Evolutionary conservation across 2,329 filamentous ascomycete species (phyloP).

Genomic region (Grosmannia clavigera): DNA sequence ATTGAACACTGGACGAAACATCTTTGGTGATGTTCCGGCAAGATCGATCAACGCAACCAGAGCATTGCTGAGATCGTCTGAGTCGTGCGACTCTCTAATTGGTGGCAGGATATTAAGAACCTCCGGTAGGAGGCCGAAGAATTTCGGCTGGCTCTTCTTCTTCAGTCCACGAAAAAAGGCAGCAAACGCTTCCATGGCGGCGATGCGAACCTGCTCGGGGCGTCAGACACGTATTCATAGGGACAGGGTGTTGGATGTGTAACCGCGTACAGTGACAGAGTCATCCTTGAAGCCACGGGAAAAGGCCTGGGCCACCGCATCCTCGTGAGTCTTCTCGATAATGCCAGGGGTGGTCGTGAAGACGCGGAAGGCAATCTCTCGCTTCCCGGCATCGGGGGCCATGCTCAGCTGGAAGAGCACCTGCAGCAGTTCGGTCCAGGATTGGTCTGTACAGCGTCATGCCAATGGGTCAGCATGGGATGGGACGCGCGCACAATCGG

Average conservation of each 20-base stretch:
- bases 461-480: neutral
- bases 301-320: conserved; percentile 79
- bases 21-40: conserved; percentile 86
- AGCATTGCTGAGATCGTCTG: conserved; percentile 80
- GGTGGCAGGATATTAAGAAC: conserved; percentile 90
- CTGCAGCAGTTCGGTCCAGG: conserved; percentile 81
- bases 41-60: conserved; percentile 87
- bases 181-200: conserved; percentile 93
- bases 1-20: conserved; percentile 93
- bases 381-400: conserved; percentile 67
- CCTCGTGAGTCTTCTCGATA: conserved; percentile 91
- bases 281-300: conserved; percentile 85
- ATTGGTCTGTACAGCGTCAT: conserved; percentile 44
- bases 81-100: conserved; percentile 82
- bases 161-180: conserved; percentile 85
- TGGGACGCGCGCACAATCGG: neutral
- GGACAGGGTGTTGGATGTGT: neutral
- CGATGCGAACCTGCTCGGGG: conserved; percentile 59
- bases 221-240: conserved; percentile 7
- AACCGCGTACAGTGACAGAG: conserved; percentile 53
- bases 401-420: conserved; percentile 85
- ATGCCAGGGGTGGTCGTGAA: conserved; percentile 91
- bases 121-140: conserved; percentile 75
- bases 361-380: conserved; percentile 88
- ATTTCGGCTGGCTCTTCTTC: conserved; percentile 82